Percentiles rank a stretch among this genome's conserved stretches.
These are phyloP conservation scores for Elongisporangium undulatum DNA, from an alignment of 352 stramenopile species.

Conservation along the genomic window DNA sequence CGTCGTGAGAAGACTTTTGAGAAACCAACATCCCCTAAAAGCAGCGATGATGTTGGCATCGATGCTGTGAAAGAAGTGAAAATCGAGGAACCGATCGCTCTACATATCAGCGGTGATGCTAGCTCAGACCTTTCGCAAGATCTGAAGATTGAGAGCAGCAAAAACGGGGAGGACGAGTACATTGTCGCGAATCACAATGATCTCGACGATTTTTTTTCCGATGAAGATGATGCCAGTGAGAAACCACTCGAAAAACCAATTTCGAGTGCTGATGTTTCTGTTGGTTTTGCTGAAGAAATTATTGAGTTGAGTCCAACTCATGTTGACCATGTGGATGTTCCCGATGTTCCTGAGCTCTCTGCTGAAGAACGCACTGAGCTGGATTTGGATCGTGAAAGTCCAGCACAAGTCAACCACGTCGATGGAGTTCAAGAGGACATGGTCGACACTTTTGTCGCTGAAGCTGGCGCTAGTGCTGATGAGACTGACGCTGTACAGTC, in stretches of 20 bases:
- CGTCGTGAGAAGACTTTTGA: not conserved
- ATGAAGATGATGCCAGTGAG: constrained; percentile 3
- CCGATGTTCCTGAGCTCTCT: not conserved
- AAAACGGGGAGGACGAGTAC: not conserved
- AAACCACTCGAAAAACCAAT: not conserved
- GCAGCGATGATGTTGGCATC: not conserved
- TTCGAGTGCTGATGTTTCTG: not conserved
- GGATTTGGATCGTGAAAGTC: not conserved
- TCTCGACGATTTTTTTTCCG: constrained; percentile 6
- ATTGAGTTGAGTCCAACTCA: not conserved
- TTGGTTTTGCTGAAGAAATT: not conserved
- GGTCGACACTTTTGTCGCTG: not conserved
- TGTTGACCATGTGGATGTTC: not conserved
- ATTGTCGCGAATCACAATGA: constrained; percentile 3
- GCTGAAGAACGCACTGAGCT: not conserved
- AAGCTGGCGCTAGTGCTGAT: not conserved
- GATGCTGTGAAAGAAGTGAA: not conserved
- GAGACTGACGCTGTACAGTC: not conserved
- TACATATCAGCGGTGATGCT: not conserved
- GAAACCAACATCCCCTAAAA: not conserved
- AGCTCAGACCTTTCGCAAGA: not conserved
- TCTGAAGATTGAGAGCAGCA: not conserved
- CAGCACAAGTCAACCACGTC: not conserved
- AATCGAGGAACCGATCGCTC: not conserved
- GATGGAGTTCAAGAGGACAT: not conserved